Conservation (phyloP, 2,329 filamentous ascomycete species). For the Aspergillus candidus region DNA sequence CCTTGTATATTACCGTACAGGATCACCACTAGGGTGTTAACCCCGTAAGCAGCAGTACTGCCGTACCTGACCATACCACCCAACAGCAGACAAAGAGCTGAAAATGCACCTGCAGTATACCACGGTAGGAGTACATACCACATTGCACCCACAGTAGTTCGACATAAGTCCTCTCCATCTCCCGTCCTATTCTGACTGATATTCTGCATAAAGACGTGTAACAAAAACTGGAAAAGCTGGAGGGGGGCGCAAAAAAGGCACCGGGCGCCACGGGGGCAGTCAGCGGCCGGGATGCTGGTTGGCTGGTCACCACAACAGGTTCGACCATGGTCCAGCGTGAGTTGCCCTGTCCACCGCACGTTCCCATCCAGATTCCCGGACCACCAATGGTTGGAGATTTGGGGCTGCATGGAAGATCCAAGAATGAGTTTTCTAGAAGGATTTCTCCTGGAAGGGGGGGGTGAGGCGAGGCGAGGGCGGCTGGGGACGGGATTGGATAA, state of each 20-base stretch:
- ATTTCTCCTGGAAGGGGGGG: conserved; percentile 2
- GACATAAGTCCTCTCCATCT: too few relatives aligned
- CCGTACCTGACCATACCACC: too few relatives aligned
- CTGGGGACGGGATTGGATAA: background rate
- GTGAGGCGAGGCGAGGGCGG: conserved; percentile 3
- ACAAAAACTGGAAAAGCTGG: background rate
- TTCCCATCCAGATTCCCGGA: conserved; percentile 3
- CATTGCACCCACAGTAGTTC: too few relatives aligned
- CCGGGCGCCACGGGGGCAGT: background rate
- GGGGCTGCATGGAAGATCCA: conserved; percentile 17
- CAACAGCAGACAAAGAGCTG: too few relatives aligned
- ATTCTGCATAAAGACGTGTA: background rate
- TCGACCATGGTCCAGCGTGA: conserved; percentile 9
- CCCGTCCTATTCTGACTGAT: conserved; percentile 6
- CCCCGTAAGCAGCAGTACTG: too few relatives aligned
- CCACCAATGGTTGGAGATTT: conserved; percentile 11
- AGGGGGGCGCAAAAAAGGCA: conserved; percentile 4
- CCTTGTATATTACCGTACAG: too few relatives aligned
- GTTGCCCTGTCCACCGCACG: conserved; percentile 6
- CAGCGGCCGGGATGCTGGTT: background rate
- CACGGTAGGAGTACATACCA: too few relatives aligned
- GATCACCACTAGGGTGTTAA: too few relatives aligned
- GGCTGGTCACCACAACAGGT: conserved; percentile 1
- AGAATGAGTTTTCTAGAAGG: conserved; percentile 17
- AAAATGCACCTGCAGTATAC: too few relatives aligned